These are phyloP conservation scores for Vitis rupestris DNA, from an alignment of 164 flowering plant species.

Conservation along the genomic window DNA sequence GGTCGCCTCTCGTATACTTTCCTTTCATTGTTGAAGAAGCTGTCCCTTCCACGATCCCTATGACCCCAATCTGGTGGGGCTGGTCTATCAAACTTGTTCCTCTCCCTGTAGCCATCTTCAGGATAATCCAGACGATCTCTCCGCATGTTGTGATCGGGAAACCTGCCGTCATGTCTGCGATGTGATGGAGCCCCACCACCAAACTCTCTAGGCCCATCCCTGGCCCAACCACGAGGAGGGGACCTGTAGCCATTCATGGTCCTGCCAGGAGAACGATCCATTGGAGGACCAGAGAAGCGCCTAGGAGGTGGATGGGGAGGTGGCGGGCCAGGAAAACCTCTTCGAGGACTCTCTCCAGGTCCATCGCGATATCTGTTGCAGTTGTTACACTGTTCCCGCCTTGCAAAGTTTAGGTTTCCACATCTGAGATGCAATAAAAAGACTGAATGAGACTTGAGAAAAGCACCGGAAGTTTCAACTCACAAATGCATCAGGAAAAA, in stretches of 20 bases:
- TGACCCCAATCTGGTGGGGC: conserved; percentile 49
- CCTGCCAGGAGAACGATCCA: conserved; percentile 65
- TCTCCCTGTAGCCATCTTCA: conserved; percentile 56
- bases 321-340: conserved; percentile 56
- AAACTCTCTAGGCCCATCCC: conserved; percentile 65
- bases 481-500: no score
- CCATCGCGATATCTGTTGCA: conserved; percentile 63
- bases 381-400: conserved; percentile 76
- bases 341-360: conserved; percentile 54
- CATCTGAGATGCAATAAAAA: conserved; percentile 45
- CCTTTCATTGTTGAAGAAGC: conserved; percentile 37
- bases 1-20: conserved; percentile 47
- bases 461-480: no score
- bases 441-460: not conserved
- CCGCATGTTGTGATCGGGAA: conserved; percentile 50
- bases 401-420: conserved; percentile 81
- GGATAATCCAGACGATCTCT: conserved; percentile 49
- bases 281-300: conserved; percentile 55
- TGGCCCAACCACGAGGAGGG: conserved; percentile 68
- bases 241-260: conserved; percentile 62
- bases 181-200: conserved; percentile 41
- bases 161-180: conserved; percentile 60
- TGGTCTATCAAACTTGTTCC: conserved; percentile 57
- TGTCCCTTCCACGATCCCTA: conserved; percentile 57
- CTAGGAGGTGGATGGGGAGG: conserved; percentile 45